Evolutionary conservation across 2,329 filamentous ascomycete genomes (phyloP).

Genomic region (Lecanicillium sp.): DNA sequence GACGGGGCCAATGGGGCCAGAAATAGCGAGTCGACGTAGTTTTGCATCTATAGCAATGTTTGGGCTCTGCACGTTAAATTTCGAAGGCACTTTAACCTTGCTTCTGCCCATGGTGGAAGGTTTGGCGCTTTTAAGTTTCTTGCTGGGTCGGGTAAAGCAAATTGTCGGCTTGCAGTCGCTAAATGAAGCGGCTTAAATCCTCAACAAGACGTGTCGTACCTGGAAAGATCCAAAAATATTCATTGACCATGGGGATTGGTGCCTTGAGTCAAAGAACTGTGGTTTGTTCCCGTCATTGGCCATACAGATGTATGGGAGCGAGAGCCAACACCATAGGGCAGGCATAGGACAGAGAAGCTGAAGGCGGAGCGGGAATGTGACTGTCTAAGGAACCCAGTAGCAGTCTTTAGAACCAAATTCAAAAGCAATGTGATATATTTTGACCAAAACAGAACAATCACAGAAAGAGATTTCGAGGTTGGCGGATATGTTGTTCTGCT

Average conservation of each 20-base stretch:
- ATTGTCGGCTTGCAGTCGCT: neutral
- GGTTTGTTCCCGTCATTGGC: neutral
- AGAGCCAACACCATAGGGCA: too few species aligned
- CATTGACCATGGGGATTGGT: slow-evolving; percentile 3
- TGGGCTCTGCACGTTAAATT: neutral
- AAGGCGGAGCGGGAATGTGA: too few species aligned
- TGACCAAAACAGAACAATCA: too few species aligned
- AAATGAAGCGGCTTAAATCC: neutral
- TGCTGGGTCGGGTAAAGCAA: neutral
- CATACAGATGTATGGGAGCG: too few species aligned
- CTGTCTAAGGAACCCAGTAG: too few species aligned
- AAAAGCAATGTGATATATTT: too few species aligned
- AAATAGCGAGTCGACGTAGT: slow-evolving; percentile 22
- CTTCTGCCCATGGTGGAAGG: neutral
- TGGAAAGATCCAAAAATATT: slow-evolving; percentile 6
- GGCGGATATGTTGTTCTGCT: too few species aligned
- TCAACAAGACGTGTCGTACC: neutral
- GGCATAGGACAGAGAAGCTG: too few species aligned
- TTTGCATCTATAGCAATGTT: slow-evolving; percentile 9
- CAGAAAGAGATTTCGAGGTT: too few species aligned
- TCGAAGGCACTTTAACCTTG: slow-evolving; percentile 1
- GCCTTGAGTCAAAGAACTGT: neutral
- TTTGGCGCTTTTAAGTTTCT: too few species aligned
- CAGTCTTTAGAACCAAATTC: too few species aligned
- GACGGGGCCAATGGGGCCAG: slow-evolving; percentile 27